phyloP scores from a whole-genome alignment of 1,284 basidiomycete genomes.

The Sanghuangporus weigelae region DNA sequence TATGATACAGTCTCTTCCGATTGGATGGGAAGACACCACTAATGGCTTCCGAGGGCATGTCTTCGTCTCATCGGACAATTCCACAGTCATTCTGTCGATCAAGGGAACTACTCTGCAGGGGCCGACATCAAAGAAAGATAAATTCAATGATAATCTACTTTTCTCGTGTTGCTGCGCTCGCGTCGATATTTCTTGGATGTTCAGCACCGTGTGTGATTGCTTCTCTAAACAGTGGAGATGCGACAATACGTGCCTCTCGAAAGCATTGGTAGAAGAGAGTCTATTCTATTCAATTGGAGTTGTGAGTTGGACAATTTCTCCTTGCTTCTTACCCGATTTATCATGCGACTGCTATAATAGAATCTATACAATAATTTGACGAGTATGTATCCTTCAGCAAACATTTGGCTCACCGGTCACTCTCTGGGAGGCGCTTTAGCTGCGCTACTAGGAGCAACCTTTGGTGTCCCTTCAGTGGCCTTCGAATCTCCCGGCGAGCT shows the following conservation, averaged over 20 bases:
- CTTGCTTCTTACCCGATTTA: constrained; percentile 1
- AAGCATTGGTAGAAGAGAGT: constrained; percentile 84
- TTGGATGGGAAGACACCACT: constrained; percentile 83
- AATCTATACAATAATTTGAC: constrained; percentile 80
- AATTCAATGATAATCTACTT: constrained; percentile 93
- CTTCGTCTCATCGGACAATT: constrained; percentile 74
- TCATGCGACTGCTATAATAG: constrained; percentile 28
- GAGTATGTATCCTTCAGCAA: constrained; percentile 75
- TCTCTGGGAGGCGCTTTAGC: constrained; percentile 87
- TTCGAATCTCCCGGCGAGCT: constrained; percentile 93
- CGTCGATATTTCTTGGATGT: constrained; percentile 84
- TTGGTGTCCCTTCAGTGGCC: constrained; percentile 89
- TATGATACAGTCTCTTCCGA: constrained; percentile 64
- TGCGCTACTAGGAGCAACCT: constrained; percentile 85
- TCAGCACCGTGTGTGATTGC: constrained; percentile 86
- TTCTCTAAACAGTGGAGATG: constrained; percentile 70
- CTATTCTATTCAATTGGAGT: constrained; percentile 86
- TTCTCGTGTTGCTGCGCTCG: constrained; percentile 98
- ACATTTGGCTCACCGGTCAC: constrained; percentile 91
- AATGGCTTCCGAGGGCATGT: constrained; percentile 93
- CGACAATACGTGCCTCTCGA: constrained; percentile 77
- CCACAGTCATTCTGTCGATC: constrained; percentile 85
- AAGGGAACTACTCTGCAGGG: constrained; percentile 88
- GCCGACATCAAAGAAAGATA: constrained; percentile 88
- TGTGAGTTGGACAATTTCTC: constrained; percentile 38